Evolutionary conservation across 257 asterid genomes (phyloP), one percentile per base, ranked within the genome.

Genomic region (Capsicum rhomboideum): DNA sequence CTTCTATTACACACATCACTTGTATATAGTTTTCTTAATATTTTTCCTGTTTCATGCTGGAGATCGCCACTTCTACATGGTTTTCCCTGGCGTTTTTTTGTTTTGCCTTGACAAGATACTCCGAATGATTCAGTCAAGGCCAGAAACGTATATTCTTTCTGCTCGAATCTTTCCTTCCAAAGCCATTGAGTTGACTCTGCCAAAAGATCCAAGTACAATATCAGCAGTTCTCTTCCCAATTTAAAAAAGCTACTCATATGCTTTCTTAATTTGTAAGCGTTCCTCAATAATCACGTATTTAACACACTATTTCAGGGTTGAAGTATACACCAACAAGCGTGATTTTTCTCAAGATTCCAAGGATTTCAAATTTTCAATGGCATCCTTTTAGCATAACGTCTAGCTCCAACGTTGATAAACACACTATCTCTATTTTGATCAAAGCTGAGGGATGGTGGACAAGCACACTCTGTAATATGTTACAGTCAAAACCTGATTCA

Each of bases 61-160:
- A n/a, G 99, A 95, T 83, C 95, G 97, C 84, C 98, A 93, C 84
- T 93, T 94, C 86, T 95, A 93, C 85, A 90, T 84, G 92, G 93
- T 92, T 84, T 90, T 95, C 69, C 94, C 97, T 0, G 97, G 97
- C 29, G 89, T 93, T 71, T 93, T 92, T 64, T 93, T 95, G 85
- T 95, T 92, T 83, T 90, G 87, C 23, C 80, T 94, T 2, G 98
- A 95, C 85, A 93, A 94, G 85, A 85, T 91, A 17, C 93, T 93
- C 67, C 88, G 98, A 2, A 69, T 92, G 13, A 40, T 95, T 54
- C 93, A 94, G 85, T 95, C 98, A 20, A 91, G 92, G 93, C 93
- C 93, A 42, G 85, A 88, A 80, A 91, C 95, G 0, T 94, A 94
- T 89, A 83, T 95, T 82, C 90, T 93, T 72, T 91, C 92, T 1